Evolutionary conservation across 768 basidiomycete species (phyloP).

Genomic region (Mycena floridula): DNA sequence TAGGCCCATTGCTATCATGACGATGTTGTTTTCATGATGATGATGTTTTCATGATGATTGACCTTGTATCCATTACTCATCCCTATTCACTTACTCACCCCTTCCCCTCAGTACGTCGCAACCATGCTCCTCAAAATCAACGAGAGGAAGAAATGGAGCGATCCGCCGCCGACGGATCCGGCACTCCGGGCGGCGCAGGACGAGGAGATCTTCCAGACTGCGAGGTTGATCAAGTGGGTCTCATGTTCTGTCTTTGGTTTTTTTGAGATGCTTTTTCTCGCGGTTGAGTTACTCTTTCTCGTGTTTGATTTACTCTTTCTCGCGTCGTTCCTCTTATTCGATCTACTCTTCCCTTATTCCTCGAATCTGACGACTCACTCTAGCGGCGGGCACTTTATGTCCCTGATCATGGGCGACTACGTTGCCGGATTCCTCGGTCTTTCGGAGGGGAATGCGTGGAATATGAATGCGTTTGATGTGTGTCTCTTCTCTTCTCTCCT

Average conservation of each 20-base stretch:
- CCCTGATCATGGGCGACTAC: slow-evolving; percentile 51
- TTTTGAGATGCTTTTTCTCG: neutral
- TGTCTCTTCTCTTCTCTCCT: no score
- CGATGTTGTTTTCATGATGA: no score
- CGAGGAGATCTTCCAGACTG: slow-evolving; percentile 23
- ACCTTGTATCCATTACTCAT: no score
- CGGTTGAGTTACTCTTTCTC: neutral
- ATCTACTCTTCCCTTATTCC: no score
- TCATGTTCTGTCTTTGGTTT: no score
- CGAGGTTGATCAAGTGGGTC: slow-evolving; percentile 16
- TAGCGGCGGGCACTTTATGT: slow-evolving; percentile 51
- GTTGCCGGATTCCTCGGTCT: slow-evolving; percentile 53
- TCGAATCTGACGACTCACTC: no score
- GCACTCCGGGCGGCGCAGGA: slow-evolving; percentile 5
- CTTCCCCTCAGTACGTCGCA: slow-evolving; percentile 52
- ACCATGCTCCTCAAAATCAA: slow-evolving; percentile 64
- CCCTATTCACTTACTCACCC: no score
- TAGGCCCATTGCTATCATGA: no score
- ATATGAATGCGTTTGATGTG: slow-evolving; percentile 44
- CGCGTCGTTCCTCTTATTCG: no score
- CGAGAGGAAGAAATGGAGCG: slow-evolving; percentile 37
- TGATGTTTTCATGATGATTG: no score
- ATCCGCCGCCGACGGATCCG: slow-evolving; percentile 12
- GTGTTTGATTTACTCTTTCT: slow-evolving; percentile 4
- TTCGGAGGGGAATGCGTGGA: slow-evolving; percentile 47